Evolutionary conservation across 2,329 filamentous ascomycete species (phyloP).

Genomic region (Trichophyton rubrum): DNA sequence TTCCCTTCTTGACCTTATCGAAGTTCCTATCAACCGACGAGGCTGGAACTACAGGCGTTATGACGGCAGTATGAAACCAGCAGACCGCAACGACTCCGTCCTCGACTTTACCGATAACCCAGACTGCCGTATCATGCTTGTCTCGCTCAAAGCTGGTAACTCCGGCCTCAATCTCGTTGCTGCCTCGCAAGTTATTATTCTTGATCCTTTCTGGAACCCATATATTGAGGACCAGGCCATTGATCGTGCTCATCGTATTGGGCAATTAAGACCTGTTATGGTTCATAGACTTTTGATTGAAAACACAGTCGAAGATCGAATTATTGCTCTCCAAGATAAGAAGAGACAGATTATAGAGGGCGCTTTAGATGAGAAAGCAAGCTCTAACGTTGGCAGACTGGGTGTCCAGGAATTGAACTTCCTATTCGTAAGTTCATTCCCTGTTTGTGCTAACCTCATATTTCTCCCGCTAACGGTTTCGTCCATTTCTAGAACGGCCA

Average conservation of each 20-base stretch:
- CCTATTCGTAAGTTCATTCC: constrained; percentile 40
- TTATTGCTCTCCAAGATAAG: constrained; percentile 62
- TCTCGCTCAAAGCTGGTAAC: constrained; percentile 70
- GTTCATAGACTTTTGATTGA: constrained; percentile 69
- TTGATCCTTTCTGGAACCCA: constrained; percentile 92
- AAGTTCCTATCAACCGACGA: constrained; percentile 54
- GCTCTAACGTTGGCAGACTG: constrained; percentile 54
- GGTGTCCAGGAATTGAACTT: constrained; percentile 55
- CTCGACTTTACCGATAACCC: constrained; percentile 52
- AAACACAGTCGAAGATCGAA: constrained; percentile 77
- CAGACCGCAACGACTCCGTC: constrained; percentile 54
- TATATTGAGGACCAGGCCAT: constrained; percentile 88
- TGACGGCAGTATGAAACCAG: constrained; percentile 60
- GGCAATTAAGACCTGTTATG: constrained; percentile 59
- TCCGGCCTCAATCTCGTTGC: constrained; percentile 75
- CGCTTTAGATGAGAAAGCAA: constrained; percentile 65
- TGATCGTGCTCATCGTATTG: constrained; percentile 78
- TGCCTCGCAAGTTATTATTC: constrained; percentile 74
- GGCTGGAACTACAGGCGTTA: constrained; percentile 54
- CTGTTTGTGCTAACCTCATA: not conserved
- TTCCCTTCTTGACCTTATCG: constrained; percentile 61
- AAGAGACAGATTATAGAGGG: constrained; percentile 66
- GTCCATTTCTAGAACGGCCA: not conserved
- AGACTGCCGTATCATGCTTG: constrained; percentile 55
- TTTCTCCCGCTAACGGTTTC: not conserved